Conservation (phyloP, 768 basidiomycete species). For the Tulasnella sp. region DNA sequence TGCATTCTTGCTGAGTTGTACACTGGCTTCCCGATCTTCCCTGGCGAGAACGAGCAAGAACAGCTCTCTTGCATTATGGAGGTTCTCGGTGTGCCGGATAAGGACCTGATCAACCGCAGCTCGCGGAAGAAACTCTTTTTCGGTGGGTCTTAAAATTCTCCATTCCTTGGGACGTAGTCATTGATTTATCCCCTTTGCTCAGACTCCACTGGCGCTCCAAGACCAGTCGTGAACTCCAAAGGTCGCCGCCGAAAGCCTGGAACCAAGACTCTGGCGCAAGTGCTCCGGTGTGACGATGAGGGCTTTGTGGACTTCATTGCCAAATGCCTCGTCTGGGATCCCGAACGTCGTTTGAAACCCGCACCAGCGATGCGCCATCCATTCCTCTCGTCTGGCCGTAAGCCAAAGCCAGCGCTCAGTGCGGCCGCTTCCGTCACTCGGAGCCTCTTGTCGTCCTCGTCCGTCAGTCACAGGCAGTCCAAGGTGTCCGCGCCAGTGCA, state of each 20-base stretch:
- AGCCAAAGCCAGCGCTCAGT: constrained; percentile 28
- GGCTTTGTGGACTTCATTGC: constrained; percentile 94
- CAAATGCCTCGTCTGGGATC: constrained; percentile 98
- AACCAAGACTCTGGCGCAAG: constrained; percentile 80
- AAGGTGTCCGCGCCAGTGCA: constrained; percentile 35
- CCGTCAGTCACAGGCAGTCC: constrained; percentile 9
- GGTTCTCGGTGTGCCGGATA: constrained; percentile 90
- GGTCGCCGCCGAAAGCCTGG: constrained; percentile 87
- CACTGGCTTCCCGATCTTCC: constrained; percentile 97
- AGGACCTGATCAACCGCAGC: constrained; percentile 88
- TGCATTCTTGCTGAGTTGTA: constrained; percentile 96
- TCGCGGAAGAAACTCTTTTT: constrained; percentile 94
- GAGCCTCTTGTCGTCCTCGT: constrained; percentile 13
- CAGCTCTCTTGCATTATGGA: constrained; percentile 99
- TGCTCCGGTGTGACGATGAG: constrained; percentile 87
- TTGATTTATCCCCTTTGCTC: constrained; percentile 1
- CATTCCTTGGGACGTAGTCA: too few relatives aligned
- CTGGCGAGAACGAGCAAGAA: constrained; percentile 98
- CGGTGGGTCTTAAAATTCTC: constrained; percentile 49
- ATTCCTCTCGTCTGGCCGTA: constrained; percentile 60
- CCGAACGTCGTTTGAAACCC: constrained; percentile 90
- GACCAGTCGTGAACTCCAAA: constrained; percentile 93
- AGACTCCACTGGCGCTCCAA: constrained; percentile 91
- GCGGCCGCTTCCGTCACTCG: constrained; percentile 29
- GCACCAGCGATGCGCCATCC: constrained; percentile 87